Conservation (phyloP, 176 grass and related monocot genomes). For the Ampelocalamus luodianensis region DNA sequence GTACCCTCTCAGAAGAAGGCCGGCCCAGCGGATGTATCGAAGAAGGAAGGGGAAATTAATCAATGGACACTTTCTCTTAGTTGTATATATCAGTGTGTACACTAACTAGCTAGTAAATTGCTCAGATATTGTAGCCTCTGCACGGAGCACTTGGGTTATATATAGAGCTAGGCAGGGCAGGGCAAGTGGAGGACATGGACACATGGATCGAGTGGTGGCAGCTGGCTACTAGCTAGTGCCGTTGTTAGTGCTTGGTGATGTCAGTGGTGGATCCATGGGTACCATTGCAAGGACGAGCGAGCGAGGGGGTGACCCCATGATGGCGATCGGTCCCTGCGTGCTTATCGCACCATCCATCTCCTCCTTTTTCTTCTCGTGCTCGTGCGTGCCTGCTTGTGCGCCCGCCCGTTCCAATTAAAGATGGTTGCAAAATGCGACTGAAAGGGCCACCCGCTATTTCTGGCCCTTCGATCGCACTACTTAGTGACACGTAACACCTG, state of each 20-base stretch:
- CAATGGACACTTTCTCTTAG: neutral
- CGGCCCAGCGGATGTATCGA: neutral
- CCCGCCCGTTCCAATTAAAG: too few relatives aligned
- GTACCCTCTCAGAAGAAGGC: too few relatives aligned
- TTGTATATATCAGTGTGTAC: too few relatives aligned
- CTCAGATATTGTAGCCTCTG: neutral
- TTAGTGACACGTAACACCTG: neutral
- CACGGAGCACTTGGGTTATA: constrained; percentile 38
- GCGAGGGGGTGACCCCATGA: neutral
- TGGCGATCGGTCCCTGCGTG: neutral
- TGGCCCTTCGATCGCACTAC: too few relatives aligned
- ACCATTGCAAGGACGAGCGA: constrained; percentile 1
- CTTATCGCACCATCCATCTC: too few relatives aligned
- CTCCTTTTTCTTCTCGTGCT: too few relatives aligned
- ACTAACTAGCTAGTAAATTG: neutral
- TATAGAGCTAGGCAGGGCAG: neutral
- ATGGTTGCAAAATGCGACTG: too few relatives aligned
- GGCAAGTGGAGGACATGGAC: neutral
- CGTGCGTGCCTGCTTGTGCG: constrained; percentile 16
- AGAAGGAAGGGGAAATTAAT: neutral
- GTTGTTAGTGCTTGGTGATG: constrained; percentile 42
- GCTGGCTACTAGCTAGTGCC: constrained; percentile 12
- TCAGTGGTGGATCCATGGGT: constrained; percentile 41
- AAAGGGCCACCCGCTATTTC: too few relatives aligned
- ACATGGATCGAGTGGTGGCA: too few relatives aligned